A percentile compares a stretch with the other conserved stretches of the same genome.
phyloP scores from a whole-genome alignment of 768 basidiomycete genomes.

The Boletus pseudo-olivaceus region DNA sequence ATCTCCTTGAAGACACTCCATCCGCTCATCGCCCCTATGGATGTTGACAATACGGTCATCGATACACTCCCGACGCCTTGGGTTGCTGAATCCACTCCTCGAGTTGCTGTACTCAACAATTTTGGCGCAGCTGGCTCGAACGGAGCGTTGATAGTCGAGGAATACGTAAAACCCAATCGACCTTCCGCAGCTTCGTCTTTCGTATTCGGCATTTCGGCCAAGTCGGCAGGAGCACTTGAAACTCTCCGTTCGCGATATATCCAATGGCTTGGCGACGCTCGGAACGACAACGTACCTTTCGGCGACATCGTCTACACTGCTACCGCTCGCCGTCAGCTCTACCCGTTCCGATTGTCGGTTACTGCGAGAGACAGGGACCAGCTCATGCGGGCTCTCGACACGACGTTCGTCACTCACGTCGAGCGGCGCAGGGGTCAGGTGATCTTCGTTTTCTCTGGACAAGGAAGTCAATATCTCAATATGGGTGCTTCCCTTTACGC shows the following conservation, averaged over 20 bases:
- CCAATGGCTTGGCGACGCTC: slow-evolving; percentile 40
- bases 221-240: slow-evolving; percentile 46
- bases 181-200: slow-evolving; percentile 21
- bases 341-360: slow-evolving; percentile 50
- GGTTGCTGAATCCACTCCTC: slow-evolving; percentile 36
- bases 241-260: slow-evolving; percentile 46
- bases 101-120: slow-evolving; percentile 65
- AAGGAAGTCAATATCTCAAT: slow-evolving; percentile 62
- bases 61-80: slow-evolving; percentile 40
- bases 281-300: slow-evolving; percentile 28
- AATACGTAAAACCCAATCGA: slow-evolving; percentile 30
- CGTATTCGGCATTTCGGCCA: slow-evolving; percentile 63
- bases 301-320: slow-evolving; percentile 62
- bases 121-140: slow-evolving; percentile 78
- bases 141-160: slow-evolving; percentile 57
- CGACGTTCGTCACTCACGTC: slow-evolving; percentile 33
- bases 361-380: slow-evolving; percentile 43
- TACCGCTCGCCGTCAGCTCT: slow-evolving; percentile 61
- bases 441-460: slow-evolving; percentile 72
- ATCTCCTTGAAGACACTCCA: slow-evolving; percentile 58
- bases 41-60: slow-evolving; percentile 48
- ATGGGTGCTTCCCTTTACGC: slow-evolving; percentile 62
- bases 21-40: slow-evolving; percentile 48
- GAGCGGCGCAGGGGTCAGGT: slow-evolving; percentile 31
- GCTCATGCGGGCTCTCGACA: slow-evolving; percentile 42